These are phyloP conservation scores for Chaetothyriales sp. DNA, from an alignment of 2,329 filamentous ascomycete genomes.

Conservation along the genomic window DNA sequence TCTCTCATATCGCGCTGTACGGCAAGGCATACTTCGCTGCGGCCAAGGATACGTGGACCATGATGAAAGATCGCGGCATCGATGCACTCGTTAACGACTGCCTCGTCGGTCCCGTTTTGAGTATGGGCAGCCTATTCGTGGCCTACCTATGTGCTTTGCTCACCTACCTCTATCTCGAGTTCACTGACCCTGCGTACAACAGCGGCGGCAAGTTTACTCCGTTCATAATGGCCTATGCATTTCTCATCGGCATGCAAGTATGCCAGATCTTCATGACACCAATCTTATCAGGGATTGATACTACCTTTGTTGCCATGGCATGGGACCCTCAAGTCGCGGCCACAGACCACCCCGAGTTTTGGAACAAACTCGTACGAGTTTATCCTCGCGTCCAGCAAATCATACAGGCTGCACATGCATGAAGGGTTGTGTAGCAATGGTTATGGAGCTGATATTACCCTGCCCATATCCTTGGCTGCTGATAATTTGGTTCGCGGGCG, in stretches of 20 bases:
- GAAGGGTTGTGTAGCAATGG: not conserved
- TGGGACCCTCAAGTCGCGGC: slow-evolving; percentile 58
- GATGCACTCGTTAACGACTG: slow-evolving; percentile 85
- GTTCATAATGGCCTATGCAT: slow-evolving; percentile 70
- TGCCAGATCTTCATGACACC: slow-evolving; percentile 83
- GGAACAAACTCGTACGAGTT: slow-evolving; percentile 60
- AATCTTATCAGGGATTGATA: slow-evolving; percentile 75
- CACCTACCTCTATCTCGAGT: slow-evolving; percentile 73
- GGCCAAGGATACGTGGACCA: slow-evolving; percentile 77
- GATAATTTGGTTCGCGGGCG: not conserved
- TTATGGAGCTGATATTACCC: no score
- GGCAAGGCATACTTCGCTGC: slow-evolving; percentile 76
- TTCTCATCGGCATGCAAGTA: slow-evolving; percentile 81
- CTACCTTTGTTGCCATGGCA: slow-evolving; percentile 69
- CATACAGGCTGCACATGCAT: slow-evolving; percentile 39
- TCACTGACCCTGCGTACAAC: slow-evolving; percentile 72
- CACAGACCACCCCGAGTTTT: slow-evolving; percentile 68
- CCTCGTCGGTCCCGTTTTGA: slow-evolving; percentile 57
- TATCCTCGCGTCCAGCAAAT: slow-evolving; percentile 75
- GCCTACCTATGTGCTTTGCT: slow-evolving; percentile 70
- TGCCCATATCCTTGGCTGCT: no score
- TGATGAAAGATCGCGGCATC: slow-evolving; percentile 85
- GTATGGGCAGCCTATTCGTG: slow-evolving; percentile 69
- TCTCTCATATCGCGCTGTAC: slow-evolving; percentile 84
- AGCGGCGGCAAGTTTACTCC: slow-evolving; percentile 52